Conservation (phyloP, 371 early-diverging fungal species). For the Apophysomyces trapeziformis region DNA sequence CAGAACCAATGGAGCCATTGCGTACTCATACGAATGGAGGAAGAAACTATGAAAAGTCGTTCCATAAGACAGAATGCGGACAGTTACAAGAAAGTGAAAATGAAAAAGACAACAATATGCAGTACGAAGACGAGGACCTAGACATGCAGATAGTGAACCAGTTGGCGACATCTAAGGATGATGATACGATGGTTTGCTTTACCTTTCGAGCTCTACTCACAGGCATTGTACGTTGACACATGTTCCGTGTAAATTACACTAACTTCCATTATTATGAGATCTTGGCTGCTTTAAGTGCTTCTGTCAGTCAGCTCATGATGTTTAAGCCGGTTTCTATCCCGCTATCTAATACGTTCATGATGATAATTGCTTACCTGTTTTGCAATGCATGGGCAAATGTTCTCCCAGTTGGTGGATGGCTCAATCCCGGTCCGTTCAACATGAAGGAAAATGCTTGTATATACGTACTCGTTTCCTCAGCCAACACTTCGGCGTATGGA, state of each 20-base stretch:
- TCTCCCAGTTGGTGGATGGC: slow-evolving; percentile 32
- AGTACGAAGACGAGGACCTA: slow-evolving; percentile 23
- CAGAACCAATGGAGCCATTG: no score
- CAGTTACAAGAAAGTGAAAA: no score
- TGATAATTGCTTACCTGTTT: slow-evolving; percentile 46
- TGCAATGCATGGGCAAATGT: slow-evolving; percentile 36
- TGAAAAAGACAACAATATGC: no score
- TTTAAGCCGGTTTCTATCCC: slow-evolving; percentile 50
- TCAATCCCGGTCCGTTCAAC: slow-evolving; percentile 55
- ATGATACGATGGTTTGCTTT: slow-evolving; percentile 3
- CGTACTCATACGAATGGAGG: no score
- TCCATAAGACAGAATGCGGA: no score
- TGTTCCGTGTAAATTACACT: not conserved
- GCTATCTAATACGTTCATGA: slow-evolving; percentile 45
- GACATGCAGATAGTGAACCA: slow-evolving; percentile 19
- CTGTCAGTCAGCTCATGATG: slow-evolving; percentile 44
- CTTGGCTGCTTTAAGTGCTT: slow-evolving; percentile 41
- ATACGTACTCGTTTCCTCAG: slow-evolving; percentile 44
- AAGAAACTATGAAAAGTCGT: no score
- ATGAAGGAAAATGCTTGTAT: slow-evolving; percentile 49
- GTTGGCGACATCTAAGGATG: slow-evolving; percentile 16
- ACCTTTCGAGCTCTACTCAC: slow-evolving; percentile 15
- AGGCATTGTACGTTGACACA: slow-evolving; percentile 12
- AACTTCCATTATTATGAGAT: slow-evolving; percentile 20
- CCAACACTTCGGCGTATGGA: slow-evolving; percentile 47